Percentiles rank a stretch among this genome's conserved stretches.
Conservation (phyloP, 306 rosid species). For the Citrullus colocynthis region DNA sequence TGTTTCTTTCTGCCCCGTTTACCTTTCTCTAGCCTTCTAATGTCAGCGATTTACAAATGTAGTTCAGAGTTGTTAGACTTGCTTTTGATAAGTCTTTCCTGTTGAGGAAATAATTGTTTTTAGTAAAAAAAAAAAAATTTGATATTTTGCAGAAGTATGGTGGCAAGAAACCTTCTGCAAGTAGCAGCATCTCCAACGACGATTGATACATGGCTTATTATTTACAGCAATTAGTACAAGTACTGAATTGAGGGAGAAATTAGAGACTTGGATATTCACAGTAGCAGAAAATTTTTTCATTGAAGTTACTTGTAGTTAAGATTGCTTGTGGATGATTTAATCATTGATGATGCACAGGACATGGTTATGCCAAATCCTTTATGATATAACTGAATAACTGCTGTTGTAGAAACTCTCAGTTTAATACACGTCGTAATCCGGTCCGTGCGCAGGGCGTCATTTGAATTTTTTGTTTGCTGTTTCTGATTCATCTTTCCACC, state of each 20-base stretch:
- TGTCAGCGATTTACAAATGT: not conserved
- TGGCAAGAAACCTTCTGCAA: slow-evolving; percentile 29
- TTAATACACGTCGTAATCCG: not conserved
- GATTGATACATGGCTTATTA: slow-evolving; percentile 14
- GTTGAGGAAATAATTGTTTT: not conserved
- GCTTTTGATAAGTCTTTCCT: not conserved
- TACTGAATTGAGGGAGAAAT: not conserved
- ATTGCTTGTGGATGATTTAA: slow-evolving; percentile 5
- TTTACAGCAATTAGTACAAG: slow-evolving; percentile 4
- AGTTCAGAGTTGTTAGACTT: not conserved
- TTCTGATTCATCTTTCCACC: not conserved
- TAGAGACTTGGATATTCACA: slow-evolving; percentile 2
- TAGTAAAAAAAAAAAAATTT: not conserved
- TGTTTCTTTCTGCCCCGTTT: not conserved
- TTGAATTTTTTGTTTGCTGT: not conserved
- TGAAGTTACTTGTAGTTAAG: slow-evolving; percentile 6
- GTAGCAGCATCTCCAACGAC: slow-evolving; percentile 30
- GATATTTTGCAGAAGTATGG: slow-evolving; percentile 26
- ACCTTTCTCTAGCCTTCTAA: not conserved
- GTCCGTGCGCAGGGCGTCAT: not conserved
- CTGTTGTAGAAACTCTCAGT: slow-evolving; percentile 1
- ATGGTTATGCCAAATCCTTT: not conserved
- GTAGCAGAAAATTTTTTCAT: not conserved
- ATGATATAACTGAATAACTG: slow-evolving; percentile 2
- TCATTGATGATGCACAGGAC: not conserved